These are phyloP conservation scores for Ogataea allantospora DNA, from an alignment of 805 yeast genomes.

Conservation along the genomic window DNA sequence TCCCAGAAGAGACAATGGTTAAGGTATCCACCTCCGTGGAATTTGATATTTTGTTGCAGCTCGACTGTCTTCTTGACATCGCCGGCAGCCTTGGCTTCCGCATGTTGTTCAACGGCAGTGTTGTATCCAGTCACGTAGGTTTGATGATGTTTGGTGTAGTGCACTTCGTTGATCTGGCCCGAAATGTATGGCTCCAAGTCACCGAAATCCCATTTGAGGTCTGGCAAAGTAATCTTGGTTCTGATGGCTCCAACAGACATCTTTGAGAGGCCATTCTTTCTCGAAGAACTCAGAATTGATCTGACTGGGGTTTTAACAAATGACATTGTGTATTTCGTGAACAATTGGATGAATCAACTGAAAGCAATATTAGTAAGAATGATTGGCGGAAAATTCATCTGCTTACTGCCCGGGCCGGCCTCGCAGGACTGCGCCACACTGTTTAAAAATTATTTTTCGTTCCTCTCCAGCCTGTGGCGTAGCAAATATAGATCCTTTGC, in stretches of 20 bases:
- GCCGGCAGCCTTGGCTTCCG: constrained; percentile 58
- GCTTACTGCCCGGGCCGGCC: background rate
- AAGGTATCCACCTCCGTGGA: constrained; percentile 90
- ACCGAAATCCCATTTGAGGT: constrained; percentile 77
- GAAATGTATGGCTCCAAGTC: constrained; percentile 86
- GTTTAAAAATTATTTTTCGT: background rate
- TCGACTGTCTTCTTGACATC: constrained; percentile 59
- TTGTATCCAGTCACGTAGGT: constrained; percentile 87
- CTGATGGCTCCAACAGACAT: constrained; percentile 36
- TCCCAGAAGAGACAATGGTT: constrained; percentile 90
- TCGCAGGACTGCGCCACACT: constrained; percentile 4
- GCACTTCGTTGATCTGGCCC: constrained; percentile 82
- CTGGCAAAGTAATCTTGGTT: constrained; percentile 75
- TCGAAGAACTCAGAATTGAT: constrained; percentile 22
- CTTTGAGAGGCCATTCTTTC: constrained; percentile 12
- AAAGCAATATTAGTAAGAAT: constrained; percentile 1
- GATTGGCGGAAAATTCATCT: constrained; percentile 5
- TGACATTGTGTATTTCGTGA: constrained; percentile 15
- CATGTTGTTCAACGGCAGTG: constrained; percentile 69
- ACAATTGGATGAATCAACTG: constrained; percentile 2
- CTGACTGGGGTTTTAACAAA: constrained; percentile 29
- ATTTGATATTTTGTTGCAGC: constrained; percentile 74
- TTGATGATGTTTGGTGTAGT: constrained; percentile 89
- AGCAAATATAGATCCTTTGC: constrained; percentile 5
- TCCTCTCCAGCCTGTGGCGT: too few relatives aligned